A percentile compares a stretch with the other conserved stretches of the same genome.
These are phyloP conservation scores for Hirsutella minnesotensis DNA, from an alignment of 2,329 filamentous ascomycete genomes.

Conservation along the genomic window DNA sequence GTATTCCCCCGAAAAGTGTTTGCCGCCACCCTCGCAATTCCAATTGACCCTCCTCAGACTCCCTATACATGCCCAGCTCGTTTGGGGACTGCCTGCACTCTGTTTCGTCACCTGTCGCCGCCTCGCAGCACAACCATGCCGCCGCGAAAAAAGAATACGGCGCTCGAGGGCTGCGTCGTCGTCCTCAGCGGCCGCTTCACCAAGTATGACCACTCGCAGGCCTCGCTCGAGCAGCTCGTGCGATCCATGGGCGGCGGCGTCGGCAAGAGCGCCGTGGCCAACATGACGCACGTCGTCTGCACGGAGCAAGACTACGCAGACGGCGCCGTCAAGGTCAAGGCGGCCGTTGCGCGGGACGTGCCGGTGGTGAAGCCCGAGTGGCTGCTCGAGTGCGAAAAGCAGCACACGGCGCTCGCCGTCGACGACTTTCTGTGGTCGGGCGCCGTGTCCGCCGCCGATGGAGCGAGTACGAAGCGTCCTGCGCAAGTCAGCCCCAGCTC, in stretches of 20 bases:
- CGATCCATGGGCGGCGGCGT: background rate
- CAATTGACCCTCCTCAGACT: too few relatives aligned
- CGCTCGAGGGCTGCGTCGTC: conserved; percentile 1
- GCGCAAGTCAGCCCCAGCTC: conserved; percentile 9
- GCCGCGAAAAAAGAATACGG: background rate
- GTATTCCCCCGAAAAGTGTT: too few relatives aligned
- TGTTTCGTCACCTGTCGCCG: background rate
- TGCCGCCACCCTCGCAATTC: too few relatives aligned
- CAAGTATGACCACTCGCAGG: background rate
- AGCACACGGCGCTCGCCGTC: conserved; percentile 12
- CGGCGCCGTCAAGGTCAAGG: conserved; percentile 36
- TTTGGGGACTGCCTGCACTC: too few relatives aligned
- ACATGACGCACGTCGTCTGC: conserved; percentile 46
- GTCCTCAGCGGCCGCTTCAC: conserved; percentile 1
- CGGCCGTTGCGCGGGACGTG: conserved; percentile 33
- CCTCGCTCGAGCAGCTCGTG: background rate
- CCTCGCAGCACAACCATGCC: conserved; percentile 1
- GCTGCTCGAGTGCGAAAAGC: conserved; percentile 42
- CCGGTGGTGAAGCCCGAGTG: conserved; percentile 48
- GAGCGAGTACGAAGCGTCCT: conserved; percentile 14
- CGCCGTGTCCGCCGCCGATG: conserved; percentile 1
- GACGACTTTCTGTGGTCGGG: conserved; percentile 15
- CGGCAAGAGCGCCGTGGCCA: conserved; percentile 26
- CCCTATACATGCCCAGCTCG: too few relatives aligned
- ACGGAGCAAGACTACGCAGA: conserved; percentile 39